phyloP scores from a whole-genome alignment of 108 stramenopile species.

The Aurantiochytrium sp. region DNA sequence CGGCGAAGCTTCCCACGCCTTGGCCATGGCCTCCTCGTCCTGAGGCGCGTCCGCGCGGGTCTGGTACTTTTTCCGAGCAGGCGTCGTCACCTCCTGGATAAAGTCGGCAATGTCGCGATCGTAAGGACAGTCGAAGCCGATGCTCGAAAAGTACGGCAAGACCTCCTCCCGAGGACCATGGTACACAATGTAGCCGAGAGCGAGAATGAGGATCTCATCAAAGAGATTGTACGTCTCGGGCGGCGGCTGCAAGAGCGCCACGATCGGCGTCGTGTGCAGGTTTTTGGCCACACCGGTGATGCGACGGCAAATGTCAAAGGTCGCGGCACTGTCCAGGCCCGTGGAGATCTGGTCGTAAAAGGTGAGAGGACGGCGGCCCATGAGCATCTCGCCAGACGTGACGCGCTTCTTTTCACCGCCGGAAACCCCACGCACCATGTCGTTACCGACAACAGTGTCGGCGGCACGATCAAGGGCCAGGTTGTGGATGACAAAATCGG shows the following conservation, averaged over 20 bases:
- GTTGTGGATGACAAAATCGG: constrained; percentile 37
- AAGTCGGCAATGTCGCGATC: constrained; percentile 70
- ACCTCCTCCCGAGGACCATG: background rate
- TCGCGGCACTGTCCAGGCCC: background rate
- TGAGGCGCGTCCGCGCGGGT: background rate
- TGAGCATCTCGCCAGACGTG: constrained; percentile 62
- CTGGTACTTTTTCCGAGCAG: background rate
- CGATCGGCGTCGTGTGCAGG: background rate
- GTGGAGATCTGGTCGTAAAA: constrained; percentile 6
- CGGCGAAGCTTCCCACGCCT: background rate
- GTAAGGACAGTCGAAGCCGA: constrained; percentile 62
- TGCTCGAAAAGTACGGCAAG: constrained; percentile 47
- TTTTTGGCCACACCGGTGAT: background rate
- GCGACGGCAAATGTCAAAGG: constrained; percentile 16
- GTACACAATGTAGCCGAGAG: background rate
- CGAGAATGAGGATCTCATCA: background rate
- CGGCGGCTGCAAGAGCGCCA: background rate
- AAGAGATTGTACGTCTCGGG: background rate
- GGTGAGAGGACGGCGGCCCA: constrained; percentile 26
- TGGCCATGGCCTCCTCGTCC: background rate
- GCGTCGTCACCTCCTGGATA: constrained; percentile 36
- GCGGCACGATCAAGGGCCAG: constrained; percentile 42
- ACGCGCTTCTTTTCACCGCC: no score
- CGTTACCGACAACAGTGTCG: constrained; percentile 52
- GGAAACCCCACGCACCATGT: constrained; percentile 64